These are phyloP conservation scores for Juglanconis sp. DNA, from an alignment of 2,329 filamentous ascomycete species.

Conservation along the genomic window DNA sequence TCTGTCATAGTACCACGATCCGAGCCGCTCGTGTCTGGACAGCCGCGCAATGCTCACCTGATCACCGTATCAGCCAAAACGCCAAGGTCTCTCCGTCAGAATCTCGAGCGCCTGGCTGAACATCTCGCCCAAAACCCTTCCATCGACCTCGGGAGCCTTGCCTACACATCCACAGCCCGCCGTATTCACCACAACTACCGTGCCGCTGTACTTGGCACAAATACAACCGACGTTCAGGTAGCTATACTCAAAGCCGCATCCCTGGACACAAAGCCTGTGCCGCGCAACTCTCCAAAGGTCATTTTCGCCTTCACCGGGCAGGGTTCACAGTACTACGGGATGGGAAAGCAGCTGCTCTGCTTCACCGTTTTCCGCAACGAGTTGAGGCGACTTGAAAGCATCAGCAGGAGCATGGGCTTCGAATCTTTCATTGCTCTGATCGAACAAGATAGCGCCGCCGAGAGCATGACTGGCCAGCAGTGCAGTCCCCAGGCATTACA, in stretches of 20 bases:
- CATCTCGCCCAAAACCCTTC: conserved; percentile 51
- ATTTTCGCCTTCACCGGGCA: conserved; percentile 56
- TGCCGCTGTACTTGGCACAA: conserved; percentile 42
- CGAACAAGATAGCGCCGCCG: conserved; percentile 34
- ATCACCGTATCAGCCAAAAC: conserved; percentile 55
- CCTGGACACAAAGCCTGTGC: conserved; percentile 33
- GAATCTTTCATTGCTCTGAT: conserved; percentile 54
- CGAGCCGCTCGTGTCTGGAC: conserved; percentile 10
- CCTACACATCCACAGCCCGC: conserved; percentile 67
- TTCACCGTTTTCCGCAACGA: background rate
- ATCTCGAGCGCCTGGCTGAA: conserved; percentile 50
- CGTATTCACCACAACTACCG: conserved; percentile 58
- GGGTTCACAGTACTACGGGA: conserved; percentile 48
- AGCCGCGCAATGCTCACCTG: conserved; percentile 54
- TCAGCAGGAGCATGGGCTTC: conserved; percentile 46
- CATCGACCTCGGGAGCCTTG: conserved; percentile 45
- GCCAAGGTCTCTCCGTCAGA: conserved; percentile 54
- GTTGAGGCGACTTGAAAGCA: conserved; percentile 49
- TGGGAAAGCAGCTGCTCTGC: conserved; percentile 39
- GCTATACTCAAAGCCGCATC: conserved; percentile 41
- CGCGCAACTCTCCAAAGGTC: conserved; percentile 37
- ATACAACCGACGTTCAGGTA: conserved; percentile 39
- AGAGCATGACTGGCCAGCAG: conserved; percentile 40
- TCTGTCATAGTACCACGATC: conserved; percentile 15
- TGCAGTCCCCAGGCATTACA: conserved; percentile 37